phyloP scores from a whole-genome alignment of 2,329 filamentous ascomycete species.

The Plectosphaerella plurivora region DNA sequence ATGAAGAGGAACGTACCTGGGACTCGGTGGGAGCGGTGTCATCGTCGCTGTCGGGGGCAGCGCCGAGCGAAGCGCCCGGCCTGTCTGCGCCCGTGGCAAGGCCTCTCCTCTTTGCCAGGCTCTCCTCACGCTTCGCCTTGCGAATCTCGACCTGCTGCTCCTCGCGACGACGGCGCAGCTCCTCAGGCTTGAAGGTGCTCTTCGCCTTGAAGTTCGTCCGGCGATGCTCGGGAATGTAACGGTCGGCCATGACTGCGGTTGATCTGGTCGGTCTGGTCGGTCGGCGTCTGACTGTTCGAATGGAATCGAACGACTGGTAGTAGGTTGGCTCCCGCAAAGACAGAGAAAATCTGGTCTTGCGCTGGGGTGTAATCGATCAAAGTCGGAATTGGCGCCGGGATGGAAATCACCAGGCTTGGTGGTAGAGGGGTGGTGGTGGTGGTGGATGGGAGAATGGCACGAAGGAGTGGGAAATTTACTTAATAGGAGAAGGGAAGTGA shows the following conservation, averaged over 20 bases:
- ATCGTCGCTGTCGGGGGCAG: constrained; percentile 95
- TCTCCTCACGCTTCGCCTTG: constrained; percentile 98
- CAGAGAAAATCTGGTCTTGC: too few relatives aligned
- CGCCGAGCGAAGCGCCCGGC: constrained; percentile 77
- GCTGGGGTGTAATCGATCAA: not conserved
- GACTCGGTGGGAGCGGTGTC: constrained; percentile 91
- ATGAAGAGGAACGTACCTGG: constrained; percentile 63
- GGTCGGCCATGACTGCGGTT: constrained; percentile 78
- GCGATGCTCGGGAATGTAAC: constrained; percentile 98
- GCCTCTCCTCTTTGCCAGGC: constrained; percentile 95
- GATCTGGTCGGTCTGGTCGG: not conserved
- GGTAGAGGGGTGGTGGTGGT: not conserved
- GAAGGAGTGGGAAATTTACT: constrained; percentile 7
- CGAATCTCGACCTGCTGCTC: constrained; percentile 99
- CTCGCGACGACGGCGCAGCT: constrained; percentile 95
- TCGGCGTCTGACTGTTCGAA: too few relatives aligned
- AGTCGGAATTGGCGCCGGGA: not conserved
- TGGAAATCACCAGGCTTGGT: not conserved
- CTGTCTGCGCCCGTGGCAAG: constrained; percentile 78
- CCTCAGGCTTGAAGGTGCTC: constrained; percentile 98
- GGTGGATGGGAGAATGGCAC: not conserved
- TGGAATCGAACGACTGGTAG: too few relatives aligned
- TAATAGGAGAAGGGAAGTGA: constrained; percentile 9
- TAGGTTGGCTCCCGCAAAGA: not conserved
- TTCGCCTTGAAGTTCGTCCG: constrained; percentile 99